Conservation (phyloP, 2,329 filamentous ascomycete species). For the Phialophora tarda region DNA sequence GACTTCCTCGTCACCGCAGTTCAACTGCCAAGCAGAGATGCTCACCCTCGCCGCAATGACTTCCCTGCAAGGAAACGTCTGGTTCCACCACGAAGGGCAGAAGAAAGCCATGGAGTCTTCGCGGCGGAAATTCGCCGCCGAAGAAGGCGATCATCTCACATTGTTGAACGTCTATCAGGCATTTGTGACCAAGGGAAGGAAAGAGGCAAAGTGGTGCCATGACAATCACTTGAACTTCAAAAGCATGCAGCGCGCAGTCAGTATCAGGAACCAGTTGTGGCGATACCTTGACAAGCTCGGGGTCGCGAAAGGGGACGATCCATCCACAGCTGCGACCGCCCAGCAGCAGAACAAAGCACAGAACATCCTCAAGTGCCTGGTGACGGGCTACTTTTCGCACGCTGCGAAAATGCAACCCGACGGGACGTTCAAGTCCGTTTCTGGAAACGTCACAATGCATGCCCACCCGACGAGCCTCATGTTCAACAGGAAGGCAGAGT, state of each 20-base stretch:
- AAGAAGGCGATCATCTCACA: conserved; percentile 92
- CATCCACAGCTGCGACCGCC: conserved; percentile 43
- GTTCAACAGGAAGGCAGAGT: conserved; percentile 96
- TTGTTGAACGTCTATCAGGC: conserved; percentile 91
- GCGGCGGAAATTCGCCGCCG: conserved; percentile 81
- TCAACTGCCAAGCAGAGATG: conserved; percentile 82
- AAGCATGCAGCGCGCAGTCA: conserved; percentile 78
- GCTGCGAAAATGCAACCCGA: conserved; percentile 93
- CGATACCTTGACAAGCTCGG: conserved; percentile 86
- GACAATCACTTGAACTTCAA: conserved; percentile 89
- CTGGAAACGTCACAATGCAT: conserved; percentile 76
- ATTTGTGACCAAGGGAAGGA: conserved; percentile 81
- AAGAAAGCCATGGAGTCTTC: conserved; percentile 76
- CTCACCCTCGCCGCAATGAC: conserved; percentile 94
- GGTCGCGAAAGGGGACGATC: conserved; percentile 68
- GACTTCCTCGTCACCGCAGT: conserved; percentile 65
- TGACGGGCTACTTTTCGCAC: conserved; percentile 89
- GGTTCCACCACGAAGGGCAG: conserved; percentile 79
- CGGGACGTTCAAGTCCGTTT: conserved; percentile 86
- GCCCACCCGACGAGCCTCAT: conserved; percentile 91
- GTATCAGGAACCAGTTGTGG: conserved; percentile 82
- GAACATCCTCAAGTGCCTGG: conserved; percentile 81
- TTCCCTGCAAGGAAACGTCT: conserved; percentile 79
- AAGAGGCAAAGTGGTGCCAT: conserved; percentile 84
- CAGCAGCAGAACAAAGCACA: conserved; percentile 64